Evolutionary conservation across 805 yeast species (phyloP).

Genomic region (Saturnispora dispora): DNA sequence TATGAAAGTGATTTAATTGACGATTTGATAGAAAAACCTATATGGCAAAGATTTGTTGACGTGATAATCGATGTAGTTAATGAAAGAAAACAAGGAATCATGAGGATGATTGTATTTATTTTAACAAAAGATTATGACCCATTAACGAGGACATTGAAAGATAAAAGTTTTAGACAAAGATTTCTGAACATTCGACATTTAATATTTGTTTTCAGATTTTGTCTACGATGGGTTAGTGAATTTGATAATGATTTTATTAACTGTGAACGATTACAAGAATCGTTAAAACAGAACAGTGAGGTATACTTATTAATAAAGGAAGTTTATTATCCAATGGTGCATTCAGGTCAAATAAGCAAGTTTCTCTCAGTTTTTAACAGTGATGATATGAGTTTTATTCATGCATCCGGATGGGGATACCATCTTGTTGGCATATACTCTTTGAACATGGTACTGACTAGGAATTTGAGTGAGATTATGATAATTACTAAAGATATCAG

Average conservation of each 20-base stretch:
- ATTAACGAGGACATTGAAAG: background rate
- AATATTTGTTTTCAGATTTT: constrained; percentile 2
- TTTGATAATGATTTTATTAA: background rate
- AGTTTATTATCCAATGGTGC: constrained; percentile 4
- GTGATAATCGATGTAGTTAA: constrained; percentile 3
- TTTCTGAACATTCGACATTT: background rate
- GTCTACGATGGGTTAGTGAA: constrained; percentile 5
- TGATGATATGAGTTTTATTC: background rate
- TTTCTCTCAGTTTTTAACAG: background rate
- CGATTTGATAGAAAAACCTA: background rate
- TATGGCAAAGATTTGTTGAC: constrained; percentile 2
- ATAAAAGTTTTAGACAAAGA: background rate
- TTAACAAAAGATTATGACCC: background rate
- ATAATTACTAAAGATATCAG: background rate
- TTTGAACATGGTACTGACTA: background rate
- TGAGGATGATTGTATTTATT: constrained; percentile 4
- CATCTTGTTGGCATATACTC: constrained; percentile 7
- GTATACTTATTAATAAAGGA: background rate
- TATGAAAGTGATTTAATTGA: constrained; percentile 1
- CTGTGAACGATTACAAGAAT: background rate
- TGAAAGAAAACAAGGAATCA: constrained; percentile 3
- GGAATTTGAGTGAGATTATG: background rate
- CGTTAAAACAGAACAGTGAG: constrained; percentile 1
- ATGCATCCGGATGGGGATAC: background rate
- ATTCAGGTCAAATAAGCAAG: background rate